Base-by-base conservation (phyloP, 495 filamentous ascomycete species). In the Podospora sp. region DNA sequence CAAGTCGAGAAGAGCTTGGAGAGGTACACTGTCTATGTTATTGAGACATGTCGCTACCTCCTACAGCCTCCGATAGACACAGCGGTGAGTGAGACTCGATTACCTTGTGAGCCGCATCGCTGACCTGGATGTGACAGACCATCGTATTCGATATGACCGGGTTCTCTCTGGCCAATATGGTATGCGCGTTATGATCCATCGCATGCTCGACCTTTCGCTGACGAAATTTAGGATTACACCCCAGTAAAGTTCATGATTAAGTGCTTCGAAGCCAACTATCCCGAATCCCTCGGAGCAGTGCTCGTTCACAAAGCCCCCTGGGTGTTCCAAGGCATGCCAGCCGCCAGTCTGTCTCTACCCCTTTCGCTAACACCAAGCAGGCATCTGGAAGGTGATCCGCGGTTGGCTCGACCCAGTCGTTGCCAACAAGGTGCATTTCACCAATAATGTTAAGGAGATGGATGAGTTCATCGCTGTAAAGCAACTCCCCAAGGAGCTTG, bases 181-280 rank as follows among this genome's bases (percentile, higher is more conserved):
- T 93, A 81, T 74, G 82, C 62, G 6, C 5, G 21, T 20, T 24
- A 11, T 36, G n/a, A 6, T 0, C n/a, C 11, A 14, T 6, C 3
- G 1, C 18, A 21, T 62, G 29, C 6, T 22, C 51, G 12, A 52
- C n/a, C 18, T 26, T 18, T 46, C 27, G 46, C 53, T 18, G 6
- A 62, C 14, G 16, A 27, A 20, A 14, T 9, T 18, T 36, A 93
- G 91, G 95, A 99, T 75, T 98, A 98, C 75, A 86, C 92, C 0
- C 95, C 95, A 0, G 92, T 99, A 25, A 98, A 94, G 73, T 98
- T 97, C 82, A 96, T 99, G 87, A 97, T 98, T 81, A 97, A 97
- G 81, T 97, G 93, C 79, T 99, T 99, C 76, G 96, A 98, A 80
- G 96, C 95, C 60, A 98, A 99, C 78, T 99, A 98, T 75, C 95